phyloP scores from a whole-genome alignment of 2,329 filamentous ascomycete genomes.

The Chaetomiaceae sp. region DNA sequence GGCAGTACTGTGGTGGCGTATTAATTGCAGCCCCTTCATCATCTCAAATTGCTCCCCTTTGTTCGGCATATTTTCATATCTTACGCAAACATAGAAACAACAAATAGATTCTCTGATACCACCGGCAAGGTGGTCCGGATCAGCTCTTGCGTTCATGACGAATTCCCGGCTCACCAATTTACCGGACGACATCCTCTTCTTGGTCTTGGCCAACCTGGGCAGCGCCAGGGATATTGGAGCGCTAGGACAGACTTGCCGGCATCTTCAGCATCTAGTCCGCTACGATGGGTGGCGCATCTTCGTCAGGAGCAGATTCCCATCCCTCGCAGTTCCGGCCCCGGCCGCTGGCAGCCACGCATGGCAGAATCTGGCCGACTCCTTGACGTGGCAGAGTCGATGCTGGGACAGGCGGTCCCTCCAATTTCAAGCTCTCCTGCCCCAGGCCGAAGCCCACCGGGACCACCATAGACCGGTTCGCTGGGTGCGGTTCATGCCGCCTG shows the following conservation, averaged over 20 bases:
- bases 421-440: conserved; percentile 31
- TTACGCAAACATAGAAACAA: not conserved
- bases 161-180: conserved; percentile 35
- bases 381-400: conserved; percentile 46
- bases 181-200: conserved; percentile 45
- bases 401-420: conserved; percentile 45
- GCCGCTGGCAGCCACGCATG: conserved; percentile 28
- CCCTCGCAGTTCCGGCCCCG: conserved; percentile 30
- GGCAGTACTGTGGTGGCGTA: too few species aligned
- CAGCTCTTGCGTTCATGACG: too few species aligned
- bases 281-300: conserved; percentile 44
- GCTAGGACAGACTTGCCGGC: conserved; percentile 35
- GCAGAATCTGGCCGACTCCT: conserved; percentile 35
- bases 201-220: conserved; percentile 42
- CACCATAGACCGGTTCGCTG: too few species aligned
- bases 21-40: too few species aligned
- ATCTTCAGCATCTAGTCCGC: conserved; percentile 34
- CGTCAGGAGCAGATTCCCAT: conserved; percentile 39
- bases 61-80: too few species aligned
- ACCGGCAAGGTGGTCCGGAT: too few species aligned
- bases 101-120: not conserved
- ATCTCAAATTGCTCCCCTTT: too few species aligned
- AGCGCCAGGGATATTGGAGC: conserved; percentile 43
- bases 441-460: conserved; percentile 16
- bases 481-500: conserved; percentile 38